Conservation (phyloP, 176 grass and related monocot genomes). For the Hsuehochloa calcarea region DNA sequence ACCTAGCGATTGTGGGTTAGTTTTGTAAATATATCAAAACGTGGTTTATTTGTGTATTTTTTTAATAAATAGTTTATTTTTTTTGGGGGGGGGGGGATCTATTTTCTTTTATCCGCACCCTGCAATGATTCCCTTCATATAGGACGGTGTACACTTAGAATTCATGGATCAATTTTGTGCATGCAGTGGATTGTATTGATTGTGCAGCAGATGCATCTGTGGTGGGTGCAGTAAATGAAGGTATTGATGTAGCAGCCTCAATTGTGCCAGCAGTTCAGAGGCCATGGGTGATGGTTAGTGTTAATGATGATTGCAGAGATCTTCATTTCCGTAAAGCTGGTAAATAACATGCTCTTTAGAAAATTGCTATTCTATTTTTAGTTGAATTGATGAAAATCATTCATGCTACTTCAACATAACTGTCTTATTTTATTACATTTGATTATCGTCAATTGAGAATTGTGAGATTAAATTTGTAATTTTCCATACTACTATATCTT, state of each 20-base stretch:
- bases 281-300: slow-evolving; percentile 93
- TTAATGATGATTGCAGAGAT: slow-evolving; percentile 84
- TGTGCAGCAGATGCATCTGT: slow-evolving; percentile 86
- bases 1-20: no score
- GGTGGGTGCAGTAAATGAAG: slow-evolving; percentile 87
- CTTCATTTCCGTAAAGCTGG: slow-evolving; percentile 98
- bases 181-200: slow-evolving; percentile 93
- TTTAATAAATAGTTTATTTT: no score
- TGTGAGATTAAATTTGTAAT: not conserved
- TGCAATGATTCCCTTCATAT: not conserved
- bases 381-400: not conserved
- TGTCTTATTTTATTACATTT: not conserved
- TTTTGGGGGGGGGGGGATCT: no score
- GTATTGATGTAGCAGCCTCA: slow-evolving; percentile 62
- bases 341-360: slow-evolving; percentile 26
- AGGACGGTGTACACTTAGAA: not conserved
- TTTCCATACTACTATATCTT: not conserved
- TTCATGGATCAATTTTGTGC: slow-evolving; percentile 6
- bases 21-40: no score
- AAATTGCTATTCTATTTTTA: not conserved
- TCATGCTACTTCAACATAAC: not conserved
- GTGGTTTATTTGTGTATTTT: no score
- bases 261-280: slow-evolving; percentile 58
- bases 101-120: no score
- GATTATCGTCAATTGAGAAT: slow-evolving; percentile 4